A percentile compares a stretch with the other conserved stretches of the same genome.
phyloP scores from a whole-genome alignment of 116 monocot species.

The Papilionanthe hybrid region DNA sequence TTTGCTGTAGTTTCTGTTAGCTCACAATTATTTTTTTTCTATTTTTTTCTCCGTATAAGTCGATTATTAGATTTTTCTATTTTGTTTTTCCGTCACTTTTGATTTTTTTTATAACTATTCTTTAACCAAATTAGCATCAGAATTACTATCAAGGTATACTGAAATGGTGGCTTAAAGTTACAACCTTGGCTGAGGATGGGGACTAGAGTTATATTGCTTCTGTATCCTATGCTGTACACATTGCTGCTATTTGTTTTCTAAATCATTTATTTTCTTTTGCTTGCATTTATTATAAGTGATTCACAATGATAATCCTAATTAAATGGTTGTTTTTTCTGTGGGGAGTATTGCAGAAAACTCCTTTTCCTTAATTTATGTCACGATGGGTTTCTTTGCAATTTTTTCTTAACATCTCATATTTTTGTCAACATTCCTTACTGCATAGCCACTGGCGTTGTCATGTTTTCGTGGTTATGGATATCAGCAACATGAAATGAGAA shows the following conservation, averaged over 20 bases:
- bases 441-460: conserved; percentile 11
- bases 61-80: not conserved
- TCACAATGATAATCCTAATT: not conserved
- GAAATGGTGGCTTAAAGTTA: conserved; percentile 27
- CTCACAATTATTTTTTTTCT: too few species aligned
- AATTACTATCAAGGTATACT: conserved; percentile 29
- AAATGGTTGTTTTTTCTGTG: not conserved
- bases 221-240: conserved; percentile 59
- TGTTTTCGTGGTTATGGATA: conserved; percentile 9
- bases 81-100: not conserved
- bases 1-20: not conserved
- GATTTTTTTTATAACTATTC: conserved; percentile 9
- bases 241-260: not conserved
- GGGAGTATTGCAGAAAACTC: not conserved
- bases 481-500: conserved; percentile 13
- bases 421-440: conserved; percentile 6
- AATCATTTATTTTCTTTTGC: not conserved
- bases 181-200: conserved; percentile 38
- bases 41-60: not conserved
- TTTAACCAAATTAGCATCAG: conserved; percentile 40
- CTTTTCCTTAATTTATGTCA: not conserved
- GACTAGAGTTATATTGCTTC: conserved; percentile 26
- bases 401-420: conserved; percentile 51
- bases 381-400: not conserved
- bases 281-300: not conserved